Evolutionary conservation across 306 rosid species (phyloP).

Genomic region (Sicyos baderoa): DNA sequence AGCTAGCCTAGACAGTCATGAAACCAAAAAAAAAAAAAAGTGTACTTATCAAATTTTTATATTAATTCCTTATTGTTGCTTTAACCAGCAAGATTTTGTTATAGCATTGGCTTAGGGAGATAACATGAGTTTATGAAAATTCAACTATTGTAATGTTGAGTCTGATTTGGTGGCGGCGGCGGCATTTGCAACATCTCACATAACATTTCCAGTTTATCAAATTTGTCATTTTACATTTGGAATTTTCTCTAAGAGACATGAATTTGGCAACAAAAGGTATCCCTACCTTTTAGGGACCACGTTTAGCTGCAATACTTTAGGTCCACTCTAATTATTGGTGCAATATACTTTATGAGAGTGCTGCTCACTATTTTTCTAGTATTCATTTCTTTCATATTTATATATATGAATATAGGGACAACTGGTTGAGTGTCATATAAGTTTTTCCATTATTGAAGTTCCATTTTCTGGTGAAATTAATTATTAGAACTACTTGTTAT

Average conservation of each 20-base stretch:
- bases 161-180: neutral
- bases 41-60: no score
- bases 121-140: slow-evolving; percentile 4
- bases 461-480: neutral
- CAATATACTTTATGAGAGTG: slow-evolving; percentile 5
- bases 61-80: neutral
- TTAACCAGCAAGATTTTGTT: neutral
- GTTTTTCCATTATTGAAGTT: slow-evolving; percentile 15
- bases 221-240: slow-evolving; percentile 14
- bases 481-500: neutral
- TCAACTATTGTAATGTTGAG: neutral
- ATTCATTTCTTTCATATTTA: neutral
- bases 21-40: no score
- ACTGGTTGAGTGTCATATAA: slow-evolving; percentile 12
- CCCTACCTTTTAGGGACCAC: slow-evolving; percentile 9
- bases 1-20: no score
- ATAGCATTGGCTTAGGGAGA: neutral
- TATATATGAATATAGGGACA: neutral
- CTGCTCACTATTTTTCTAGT: slow-evolving; percentile 8
- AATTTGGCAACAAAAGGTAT: slow-evolving; percentile 7
- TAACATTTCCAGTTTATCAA: neutral
- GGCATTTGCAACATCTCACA: slow-evolving; percentile 1
- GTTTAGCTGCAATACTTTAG: slow-evolving; percentile 16
- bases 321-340: slow-evolving; percentile 20
- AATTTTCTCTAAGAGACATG: neutral